Conservation (phyloP, 345 rosid species). For the Cardamine occulta region DNA sequence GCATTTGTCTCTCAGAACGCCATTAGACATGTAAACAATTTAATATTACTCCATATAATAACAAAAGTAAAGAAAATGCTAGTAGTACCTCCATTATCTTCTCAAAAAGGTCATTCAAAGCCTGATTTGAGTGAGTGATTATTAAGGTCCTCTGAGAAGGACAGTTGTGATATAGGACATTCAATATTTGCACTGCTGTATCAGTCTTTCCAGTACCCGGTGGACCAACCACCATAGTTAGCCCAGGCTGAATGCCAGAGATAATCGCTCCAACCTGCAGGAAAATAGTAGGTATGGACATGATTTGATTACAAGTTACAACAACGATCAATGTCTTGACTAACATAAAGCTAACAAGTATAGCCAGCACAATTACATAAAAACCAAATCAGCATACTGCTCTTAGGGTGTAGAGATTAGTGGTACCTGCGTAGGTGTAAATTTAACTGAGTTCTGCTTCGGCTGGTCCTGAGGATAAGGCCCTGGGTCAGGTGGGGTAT, state of each 20-base stretch:
- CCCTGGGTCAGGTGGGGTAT: slow-evolving; percentile 94
- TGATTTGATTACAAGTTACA: slow-evolving; percentile 20
- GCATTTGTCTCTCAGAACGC: slow-evolving; percentile 15
- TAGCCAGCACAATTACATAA: slow-evolving; percentile 17
- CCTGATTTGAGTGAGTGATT: slow-evolving; percentile 98
- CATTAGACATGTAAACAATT: slow-evolving; percentile 6
- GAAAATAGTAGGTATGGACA: slow-evolving; percentile 21
- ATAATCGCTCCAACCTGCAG: slow-evolving; percentile 94
- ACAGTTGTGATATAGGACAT: slow-evolving; percentile 95
- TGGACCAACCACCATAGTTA: slow-evolving; percentile 99
- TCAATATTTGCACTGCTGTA: slow-evolving; percentile 96
- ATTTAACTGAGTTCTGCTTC: slow-evolving; percentile 88
- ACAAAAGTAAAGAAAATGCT: slow-evolving; percentile 13
- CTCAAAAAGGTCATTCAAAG: slow-evolving; percentile 98
- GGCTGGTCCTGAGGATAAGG: slow-evolving; percentile 99
- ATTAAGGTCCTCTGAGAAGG: slow-evolving; percentile 97
- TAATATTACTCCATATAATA: slow-evolving; percentile 2
- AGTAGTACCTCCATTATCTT: slow-evolving; percentile 84
- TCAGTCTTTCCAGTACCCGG: slow-evolving; percentile 99
- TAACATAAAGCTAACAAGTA: not conserved
- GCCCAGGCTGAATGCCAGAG: slow-evolving; percentile 97
- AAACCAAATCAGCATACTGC: slow-evolving; percentile 15
- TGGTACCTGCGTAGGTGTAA: slow-evolving; percentile 90
- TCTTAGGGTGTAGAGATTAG: slow-evolving; percentile 7
- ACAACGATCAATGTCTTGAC: slow-evolving; percentile 4